These are phyloP conservation scores for Penicillium rolfsii DNA, from an alignment of 2,329 filamentous ascomycete species.

Conservation along the genomic window DNA sequence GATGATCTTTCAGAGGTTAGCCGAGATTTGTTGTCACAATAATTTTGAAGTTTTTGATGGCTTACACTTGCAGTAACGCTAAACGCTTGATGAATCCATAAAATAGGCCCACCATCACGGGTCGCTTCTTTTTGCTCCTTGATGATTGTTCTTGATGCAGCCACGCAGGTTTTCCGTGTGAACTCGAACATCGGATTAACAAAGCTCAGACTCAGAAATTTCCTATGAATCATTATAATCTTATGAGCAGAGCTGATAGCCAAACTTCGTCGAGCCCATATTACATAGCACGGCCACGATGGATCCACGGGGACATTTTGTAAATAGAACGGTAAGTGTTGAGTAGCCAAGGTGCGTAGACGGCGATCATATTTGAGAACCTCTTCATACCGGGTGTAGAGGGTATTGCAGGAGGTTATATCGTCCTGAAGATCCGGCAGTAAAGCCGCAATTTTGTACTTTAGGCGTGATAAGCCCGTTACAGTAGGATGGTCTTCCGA, in stretches of 20 bases:
- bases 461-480: conserved; percentile 41
- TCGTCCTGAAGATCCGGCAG: conserved; percentile 46
- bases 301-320: conserved; percentile 38
- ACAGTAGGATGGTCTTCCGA: conserved; percentile 43
- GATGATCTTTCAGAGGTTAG: conserved; percentile 33
- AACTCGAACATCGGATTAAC: conserved; percentile 48
- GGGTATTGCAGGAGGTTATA: conserved; percentile 38
- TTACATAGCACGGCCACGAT: conserved; percentile 46
- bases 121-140: conserved; percentile 41
- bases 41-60: background rate
- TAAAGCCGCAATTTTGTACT: conserved; percentile 44
- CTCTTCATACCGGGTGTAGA: conserved; percentile 47
- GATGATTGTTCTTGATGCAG: conserved; percentile 47
- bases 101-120: conserved; percentile 44
- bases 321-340: conserved; percentile 42
- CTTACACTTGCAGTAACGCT: conserved; percentile 43
- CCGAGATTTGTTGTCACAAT: background rate
- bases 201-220: conserved; percentile 49
- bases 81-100: conserved; percentile 51
- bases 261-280: conserved; percentile 45
- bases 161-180: conserved; percentile 48
- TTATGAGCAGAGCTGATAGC: conserved; percentile 48
- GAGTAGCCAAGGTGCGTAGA: conserved; percentile 39
- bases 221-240: conserved; percentile 52
- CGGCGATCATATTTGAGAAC: conserved; percentile 47